Conservation (phyloP, 2,329 filamentous ascomycete species). For the Escovopsis sp. region DNA sequence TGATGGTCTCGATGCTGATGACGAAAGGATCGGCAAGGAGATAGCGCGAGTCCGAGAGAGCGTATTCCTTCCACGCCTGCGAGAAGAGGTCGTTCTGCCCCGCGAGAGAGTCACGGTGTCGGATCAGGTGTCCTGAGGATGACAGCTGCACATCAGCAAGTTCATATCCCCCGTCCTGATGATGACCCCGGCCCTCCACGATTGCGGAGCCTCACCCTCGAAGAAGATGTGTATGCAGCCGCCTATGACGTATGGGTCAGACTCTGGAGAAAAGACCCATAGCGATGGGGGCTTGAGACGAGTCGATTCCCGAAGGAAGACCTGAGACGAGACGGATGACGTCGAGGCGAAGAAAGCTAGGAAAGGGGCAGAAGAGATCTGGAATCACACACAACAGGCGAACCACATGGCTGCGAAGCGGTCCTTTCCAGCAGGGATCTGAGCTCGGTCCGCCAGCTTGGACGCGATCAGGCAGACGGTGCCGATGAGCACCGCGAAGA, state of each 20-base stretch:
- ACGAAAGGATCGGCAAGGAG: slow-evolving; percentile 70
- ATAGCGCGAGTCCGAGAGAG: slow-evolving; percentile 75
- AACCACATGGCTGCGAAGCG: slow-evolving; percentile 37
- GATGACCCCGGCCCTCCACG: too few relatives aligned
- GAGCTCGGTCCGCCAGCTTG: slow-evolving; percentile 11
- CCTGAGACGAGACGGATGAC: too few relatives aligned
- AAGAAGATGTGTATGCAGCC: slow-evolving; percentile 66
- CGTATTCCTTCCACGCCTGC: slow-evolving; percentile 89
- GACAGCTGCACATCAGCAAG: too few relatives aligned
- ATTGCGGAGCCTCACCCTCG: slow-evolving; percentile 51
- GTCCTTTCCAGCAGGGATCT: slow-evolving; percentile 21
- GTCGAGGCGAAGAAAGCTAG: too few relatives aligned
- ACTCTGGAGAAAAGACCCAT: too few relatives aligned
- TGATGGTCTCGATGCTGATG: slow-evolving; percentile 74
- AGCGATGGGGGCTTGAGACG: too few relatives aligned
- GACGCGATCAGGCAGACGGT: slow-evolving; percentile 19
- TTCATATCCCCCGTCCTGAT: too few relatives aligned
- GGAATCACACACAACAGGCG: slow-evolving; percentile 30
- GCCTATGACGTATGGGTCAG: slow-evolving; percentile 21
- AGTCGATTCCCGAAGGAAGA: too few relatives aligned
- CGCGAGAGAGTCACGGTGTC: slow-evolving; percentile 50
- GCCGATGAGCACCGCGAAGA: slow-evolving; percentile 20
- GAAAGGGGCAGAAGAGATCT: not conserved
- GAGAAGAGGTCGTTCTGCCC: slow-evolving; percentile 58
- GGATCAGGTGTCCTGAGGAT: slow-evolving; percentile 68